These are phyloP conservation scores for Salicornia ramosissima DNA, from an alignment of 148 eudicot genomes.

Conservation along the genomic window DNA sequence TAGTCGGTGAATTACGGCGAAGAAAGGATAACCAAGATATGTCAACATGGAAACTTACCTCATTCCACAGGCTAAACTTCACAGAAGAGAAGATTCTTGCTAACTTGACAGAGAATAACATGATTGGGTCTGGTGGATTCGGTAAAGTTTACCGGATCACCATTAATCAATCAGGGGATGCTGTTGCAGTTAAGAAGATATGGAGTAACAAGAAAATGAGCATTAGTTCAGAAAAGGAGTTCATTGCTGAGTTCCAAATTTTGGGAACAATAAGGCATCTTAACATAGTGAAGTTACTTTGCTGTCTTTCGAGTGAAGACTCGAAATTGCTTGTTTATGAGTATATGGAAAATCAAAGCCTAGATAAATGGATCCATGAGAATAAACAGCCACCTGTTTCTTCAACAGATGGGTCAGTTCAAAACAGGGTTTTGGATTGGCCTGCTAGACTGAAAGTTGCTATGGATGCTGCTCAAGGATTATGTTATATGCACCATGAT, in stretches of 20 bases:
- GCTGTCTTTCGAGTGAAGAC: slow-evolving; percentile 59
- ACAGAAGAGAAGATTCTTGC: slow-evolving; percentile 43
- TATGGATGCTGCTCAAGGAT: slow-evolving; percentile 64
- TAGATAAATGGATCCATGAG: slow-evolving; percentile 60
- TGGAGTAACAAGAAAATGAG: slow-evolving; percentile 38
- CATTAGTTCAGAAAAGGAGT: slow-evolving; percentile 46
- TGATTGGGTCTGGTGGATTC: slow-evolving; percentile 70
- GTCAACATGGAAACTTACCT: slow-evolving; percentile 46
- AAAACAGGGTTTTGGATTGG: slow-evolving; percentile 44
- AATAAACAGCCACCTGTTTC: slow-evolving; percentile 20
- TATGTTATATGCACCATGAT: slow-evolving; percentile 72
- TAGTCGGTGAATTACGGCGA: slow-evolving; percentile 25
- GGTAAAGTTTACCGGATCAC: slow-evolving; percentile 51
- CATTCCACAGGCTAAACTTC: slow-evolving; percentile 52
- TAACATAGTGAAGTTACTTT: slow-evolving; percentile 75
- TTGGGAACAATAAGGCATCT: slow-evolving; percentile 56
- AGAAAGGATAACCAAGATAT: slow-evolving; percentile 31
- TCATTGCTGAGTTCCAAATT: slow-evolving; percentile 55
- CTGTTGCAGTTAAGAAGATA: slow-evolving; percentile 57
- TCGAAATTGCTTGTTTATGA: slow-evolving; percentile 67
- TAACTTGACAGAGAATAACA: slow-evolving; percentile 43
- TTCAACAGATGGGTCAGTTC: slow-evolving; percentile 10
- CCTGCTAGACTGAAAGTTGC: slow-evolving; percentile 56
- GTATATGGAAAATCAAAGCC: slow-evolving; percentile 67
- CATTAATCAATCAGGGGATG: slow-evolving; percentile 30